Conservation (phyloP, 495 filamentous ascomycete genomes). For the Trichoderma erinaceum region DNA sequence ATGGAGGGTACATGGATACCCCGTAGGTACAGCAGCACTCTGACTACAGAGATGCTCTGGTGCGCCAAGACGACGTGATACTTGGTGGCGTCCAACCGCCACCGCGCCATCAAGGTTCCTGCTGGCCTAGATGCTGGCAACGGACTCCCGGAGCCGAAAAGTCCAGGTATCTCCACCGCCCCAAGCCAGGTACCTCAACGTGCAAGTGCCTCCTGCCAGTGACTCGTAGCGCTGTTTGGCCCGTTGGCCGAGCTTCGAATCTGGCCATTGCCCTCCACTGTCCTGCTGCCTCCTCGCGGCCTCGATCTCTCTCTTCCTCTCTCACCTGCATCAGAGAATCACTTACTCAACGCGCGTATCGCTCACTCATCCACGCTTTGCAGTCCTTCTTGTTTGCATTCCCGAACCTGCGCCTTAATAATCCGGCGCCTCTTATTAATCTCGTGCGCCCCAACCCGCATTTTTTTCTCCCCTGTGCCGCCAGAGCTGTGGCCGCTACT, state of each 20-base stretch:
- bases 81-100: no score
- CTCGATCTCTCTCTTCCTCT: neutral
- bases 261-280: neutral
- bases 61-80: no score
- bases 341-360: neutral
- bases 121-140: no score
- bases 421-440: neutral
- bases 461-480: neutral
- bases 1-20: neutral
- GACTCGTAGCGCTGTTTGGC: neutral
- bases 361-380: neutral
- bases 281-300: neutral
- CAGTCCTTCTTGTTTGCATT: neutral
- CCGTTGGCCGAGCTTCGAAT: neutral
- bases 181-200: no score
- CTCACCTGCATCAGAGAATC: neutral
- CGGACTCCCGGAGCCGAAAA: no score
- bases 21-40: no score
- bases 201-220: no score
- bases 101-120: no score
- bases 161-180: no score
- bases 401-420: neutral
- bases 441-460: conserved; percentile 1
- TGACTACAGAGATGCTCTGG: no score
- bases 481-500: neutral